Evolutionary conservation across 345 rosid species (phyloP).

Genomic region (Linum tenue): DNA sequence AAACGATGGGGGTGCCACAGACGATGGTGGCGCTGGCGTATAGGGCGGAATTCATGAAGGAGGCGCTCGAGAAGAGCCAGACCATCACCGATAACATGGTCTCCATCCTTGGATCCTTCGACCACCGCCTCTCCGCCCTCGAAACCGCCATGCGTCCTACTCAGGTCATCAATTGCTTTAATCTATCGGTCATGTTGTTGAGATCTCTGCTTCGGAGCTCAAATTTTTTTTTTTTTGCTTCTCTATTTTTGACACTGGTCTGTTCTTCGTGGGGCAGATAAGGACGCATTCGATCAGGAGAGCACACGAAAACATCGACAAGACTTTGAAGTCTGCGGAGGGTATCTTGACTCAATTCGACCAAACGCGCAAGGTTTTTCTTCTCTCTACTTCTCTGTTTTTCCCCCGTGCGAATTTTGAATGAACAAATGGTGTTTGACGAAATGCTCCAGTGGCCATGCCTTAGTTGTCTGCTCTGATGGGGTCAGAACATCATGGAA

Average conservation of each 20-base stretch:
- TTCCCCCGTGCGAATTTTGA: neutral
- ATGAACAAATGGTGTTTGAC: neutral
- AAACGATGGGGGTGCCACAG: slow-evolving; percentile 49
- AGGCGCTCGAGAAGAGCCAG: slow-evolving; percentile 75
- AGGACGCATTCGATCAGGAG: slow-evolving; percentile 82
- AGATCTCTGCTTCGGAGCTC: neutral
- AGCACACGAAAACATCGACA: slow-evolving; percentile 89
- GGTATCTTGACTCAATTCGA: slow-evolving; percentile 70
- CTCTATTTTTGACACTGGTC: neutral
- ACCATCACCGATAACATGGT: slow-evolving; percentile 86
- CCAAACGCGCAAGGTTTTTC: slow-evolving; percentile 58
- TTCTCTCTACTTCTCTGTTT: slow-evolving; percentile 1
- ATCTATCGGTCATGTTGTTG: neutral
- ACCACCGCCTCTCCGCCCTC: slow-evolving; percentile 93
- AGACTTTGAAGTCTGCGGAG: slow-evolving; percentile 70
- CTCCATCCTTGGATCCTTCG: slow-evolving; percentile 88
- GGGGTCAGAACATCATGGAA: no score
- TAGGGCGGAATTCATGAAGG: slow-evolving; percentile 51
- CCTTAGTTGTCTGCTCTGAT: no score
- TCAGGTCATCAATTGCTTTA: slow-evolving; percentile 37
- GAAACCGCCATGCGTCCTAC: slow-evolving; percentile 99
- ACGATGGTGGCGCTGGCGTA: slow-evolving; percentile 55
- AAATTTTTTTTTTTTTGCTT: neutral
- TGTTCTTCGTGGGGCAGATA: slow-evolving; percentile 31
- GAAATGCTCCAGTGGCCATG: neutral